A percentile compares a stretch with the other conserved stretches of the same genome.
phyloP scores from a whole-genome alignment of 257 asterid genomes.

The Ajuga chamaepitys region DNA sequence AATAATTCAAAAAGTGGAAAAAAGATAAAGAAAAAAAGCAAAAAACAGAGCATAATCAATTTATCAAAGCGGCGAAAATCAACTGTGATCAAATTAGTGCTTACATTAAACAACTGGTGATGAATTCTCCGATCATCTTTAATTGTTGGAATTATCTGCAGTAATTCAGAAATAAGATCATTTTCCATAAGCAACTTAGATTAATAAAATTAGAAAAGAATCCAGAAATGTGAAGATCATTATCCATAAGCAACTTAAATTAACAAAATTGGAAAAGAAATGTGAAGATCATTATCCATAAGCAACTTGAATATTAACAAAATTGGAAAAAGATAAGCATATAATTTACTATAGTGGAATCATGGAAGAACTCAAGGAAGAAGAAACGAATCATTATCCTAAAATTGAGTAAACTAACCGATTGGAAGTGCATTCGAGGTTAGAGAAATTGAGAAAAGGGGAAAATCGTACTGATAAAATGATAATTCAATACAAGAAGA shows the following conservation, averaged over 20 bases:
- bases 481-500: no score
- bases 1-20: background rate
- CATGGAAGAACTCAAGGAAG: slow-evolving; percentile 3
- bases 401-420: background rate
- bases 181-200: background rate
- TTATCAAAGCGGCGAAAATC: background rate
- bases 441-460: no score
- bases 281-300: background rate
- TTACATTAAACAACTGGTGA: slow-evolving; percentile 58
- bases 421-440: no score
- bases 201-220: background rate
- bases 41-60: slow-evolving; percentile 21
- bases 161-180: background rate
- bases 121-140: slow-evolving; percentile 70
- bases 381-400: slow-evolving; percentile 10
- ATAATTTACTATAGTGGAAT: background rate
- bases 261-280: background rate
- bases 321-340: background rate
- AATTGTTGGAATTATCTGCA: slow-evolving; percentile 2
- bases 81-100: slow-evolving; percentile 11
- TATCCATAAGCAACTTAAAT: background rate
- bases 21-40: slow-evolving; percentile 4
- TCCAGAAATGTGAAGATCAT: background rate
- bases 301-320: background rate
- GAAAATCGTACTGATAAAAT: no score